These are phyloP conservation scores for Aspergillus nidulans DNA, from an alignment of 495 filamentous ascomycete genomes.

Conservation along the genomic window DNA sequence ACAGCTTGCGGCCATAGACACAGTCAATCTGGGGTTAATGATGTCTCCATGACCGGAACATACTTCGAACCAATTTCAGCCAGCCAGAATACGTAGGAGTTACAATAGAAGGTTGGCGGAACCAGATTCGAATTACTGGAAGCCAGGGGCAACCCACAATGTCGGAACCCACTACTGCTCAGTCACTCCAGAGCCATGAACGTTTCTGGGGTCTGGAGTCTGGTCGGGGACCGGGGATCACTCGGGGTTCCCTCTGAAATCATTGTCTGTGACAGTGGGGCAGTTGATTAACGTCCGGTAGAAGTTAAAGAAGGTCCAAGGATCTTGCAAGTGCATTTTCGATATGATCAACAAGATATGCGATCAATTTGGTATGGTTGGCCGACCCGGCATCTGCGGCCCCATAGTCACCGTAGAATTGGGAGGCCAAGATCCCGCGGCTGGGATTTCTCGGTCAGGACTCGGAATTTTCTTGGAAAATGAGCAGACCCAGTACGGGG, in stretches of 20 bases:
- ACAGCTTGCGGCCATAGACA: neutral
- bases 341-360: neutral
- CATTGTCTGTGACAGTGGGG: neutral
- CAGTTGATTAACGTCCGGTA: neutral
- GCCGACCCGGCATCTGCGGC: neutral
- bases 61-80: neutral
- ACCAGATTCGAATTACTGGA: neutral
- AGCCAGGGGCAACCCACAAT: neutral
- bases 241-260: neutral
- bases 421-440: neutral
- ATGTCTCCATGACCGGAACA: neutral
- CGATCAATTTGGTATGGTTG: slow-evolving; percentile 2
- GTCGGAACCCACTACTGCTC: neutral
- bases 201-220: neutral
- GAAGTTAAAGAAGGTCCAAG: neutral
- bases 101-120: neutral
- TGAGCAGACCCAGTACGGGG: neutral
- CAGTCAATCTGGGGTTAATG: neutral
- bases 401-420: neutral
- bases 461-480: slow-evolving; percentile 1
- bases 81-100: neutral
- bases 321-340: neutral
- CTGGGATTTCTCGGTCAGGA: slow-evolving; percentile 9
- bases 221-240: neutral
- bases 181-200: neutral